Base-by-base conservation (phyloP, 768 basidiomycete genomes). In the Boletus sp. region DNA sequence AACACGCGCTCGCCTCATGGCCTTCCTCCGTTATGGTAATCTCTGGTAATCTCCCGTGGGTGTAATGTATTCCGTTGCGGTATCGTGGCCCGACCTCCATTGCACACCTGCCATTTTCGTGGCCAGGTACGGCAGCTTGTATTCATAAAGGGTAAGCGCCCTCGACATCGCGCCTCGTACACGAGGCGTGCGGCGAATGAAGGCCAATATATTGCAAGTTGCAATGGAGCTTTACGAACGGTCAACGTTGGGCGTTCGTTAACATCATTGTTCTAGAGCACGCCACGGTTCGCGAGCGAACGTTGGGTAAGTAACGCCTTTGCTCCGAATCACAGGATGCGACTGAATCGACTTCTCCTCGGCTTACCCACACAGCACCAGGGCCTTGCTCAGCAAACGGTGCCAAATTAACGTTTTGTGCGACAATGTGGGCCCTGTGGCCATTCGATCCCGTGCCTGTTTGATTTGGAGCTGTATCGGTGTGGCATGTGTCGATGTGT, bases 1-100 rank as follows among this genome's bases (percentile, higher is more conserved):
- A 40, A 59, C 72, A 73, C 61, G 69, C 65, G 65, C 58, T 29
- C 40, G 9, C 72, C 72, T 71, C 72, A 62, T 71, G 72, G 42
- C 32, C n/a, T 29, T 2, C 32, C 14, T 48, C 29, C 36, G 29
- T 54, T 62, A 61, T 51, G 52, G 59, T 3, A 53, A 49, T 30
- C 53, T 70, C 55, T 47, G 50, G 62, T 5, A 59, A 49, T 30
- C 56, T 65, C 53, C 44, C 54, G 44, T 51, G 62, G n/a, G 36
- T 49, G 37, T 52, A 56, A 52, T 47, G 45, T 61, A 37, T 37
- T 32, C 37, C 45, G 12, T n/a, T 28, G 51, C 39, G 55, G 51
- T 47, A 47, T 42, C 52, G 33, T 40, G 46, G 18, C 40, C 30
- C 14, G 28, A 11, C 47, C 57, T 72, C 56, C 70, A 70, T 64